Evolutionary conservation across 1,284 basidiomycete species (phyloP), one percentile per base, ranked within the genome.

Genomic region (Ustilago xerochloae): DNA sequence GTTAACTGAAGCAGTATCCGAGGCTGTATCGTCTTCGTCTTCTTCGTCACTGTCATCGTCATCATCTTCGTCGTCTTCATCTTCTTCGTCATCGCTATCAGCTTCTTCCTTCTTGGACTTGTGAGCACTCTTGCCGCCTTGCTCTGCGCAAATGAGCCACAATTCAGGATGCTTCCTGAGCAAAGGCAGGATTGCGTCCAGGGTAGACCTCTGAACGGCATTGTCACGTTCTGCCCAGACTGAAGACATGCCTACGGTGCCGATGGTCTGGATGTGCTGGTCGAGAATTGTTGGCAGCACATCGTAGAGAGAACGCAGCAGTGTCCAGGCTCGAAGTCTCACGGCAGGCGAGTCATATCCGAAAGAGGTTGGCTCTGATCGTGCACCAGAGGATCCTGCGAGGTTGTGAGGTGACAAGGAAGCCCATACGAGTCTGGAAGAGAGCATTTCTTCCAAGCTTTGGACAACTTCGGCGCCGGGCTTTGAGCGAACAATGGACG

Each of bases 181-280:
- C 16, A 85, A 36, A 2, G 77, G 74, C 26, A 84, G 57, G 9
- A 82, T 57, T 3, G 75, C 77, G 18, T 75, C 75, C 15, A 80
- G 69, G 58, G 79, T 75, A 6, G 63, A 63, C 20, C 56, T 48
- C 33, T 78, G 73, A 16, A 80, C 80, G 2, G 61, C 53, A 35
- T 66, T 59, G 56, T 84, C 82, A 2, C 72, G 67, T 48, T 85
- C 84, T 5, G 59, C 39, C 72, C 79, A 85, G 0, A 81, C 69
- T 6, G 81, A 79, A 18, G 57, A 39, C 46, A 82, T 69, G 16
- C 78, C 81, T 7, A 70, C 61, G 0, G 63, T 50, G 1, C 64
- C 63, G n/a, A 81, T 67, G 10, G 48, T 58, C n/a, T 47, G 48
- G 18, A 77, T 33, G 33, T 77, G 60, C 24, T 59, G 48, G 29